Base-by-base conservation (phyloP, 2,329 filamentous ascomycete genomes). In the Pseudogymnoascus sp. region DNA sequence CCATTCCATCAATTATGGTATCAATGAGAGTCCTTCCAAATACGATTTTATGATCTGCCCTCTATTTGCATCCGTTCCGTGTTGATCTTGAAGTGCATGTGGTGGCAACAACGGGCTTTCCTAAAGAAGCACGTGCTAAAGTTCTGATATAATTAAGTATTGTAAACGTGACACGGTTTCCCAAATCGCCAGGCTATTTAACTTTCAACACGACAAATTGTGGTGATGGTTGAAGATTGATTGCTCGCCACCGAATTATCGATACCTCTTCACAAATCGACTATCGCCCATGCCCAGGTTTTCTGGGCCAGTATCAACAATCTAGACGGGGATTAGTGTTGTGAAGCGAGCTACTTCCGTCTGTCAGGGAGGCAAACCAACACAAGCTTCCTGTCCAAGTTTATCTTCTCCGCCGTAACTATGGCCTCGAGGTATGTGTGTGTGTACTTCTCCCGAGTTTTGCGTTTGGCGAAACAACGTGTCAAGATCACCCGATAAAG, bases 361-460 rank as follows among this genome's bases (percentile, higher is more conserved):
- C 51, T 57, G 51, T 8, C 16, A 34, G 25, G 6, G 10, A 57
- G 16, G 25, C 0, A 85, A 62, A 48, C 11, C n/a, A 62, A 45
- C 19, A 25, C 19, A 39, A 45, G 60, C 34, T 25, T 62, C 60
- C 34, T 45, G 60, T 39, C 60, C 16, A 41, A 19, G 37, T 62
- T 14, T 67, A 41, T 45, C 64, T 13, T 54, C 64, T 21, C 43
- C 62, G 23, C 28, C n/a, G 51, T 57, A 57, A 36, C 16, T 21
- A 57, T 57, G 51, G 28, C 51, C 51, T 57, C 51, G 16, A 57
- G 51, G 51, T 57, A 57, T 21, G 51, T 57, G 51, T 36, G 28
- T 34, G 51, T 57, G 16, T 21, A 34, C 11, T 34, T 16, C 48
- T 54, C 28, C 51, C 11, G 16, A 7, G 28, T 34, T 57, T 57